These are phyloP conservation scores for Phoenix roebelenii DNA, from an alignment of 176 grass and related monocot genomes.

Conservation along the genomic window DNA sequence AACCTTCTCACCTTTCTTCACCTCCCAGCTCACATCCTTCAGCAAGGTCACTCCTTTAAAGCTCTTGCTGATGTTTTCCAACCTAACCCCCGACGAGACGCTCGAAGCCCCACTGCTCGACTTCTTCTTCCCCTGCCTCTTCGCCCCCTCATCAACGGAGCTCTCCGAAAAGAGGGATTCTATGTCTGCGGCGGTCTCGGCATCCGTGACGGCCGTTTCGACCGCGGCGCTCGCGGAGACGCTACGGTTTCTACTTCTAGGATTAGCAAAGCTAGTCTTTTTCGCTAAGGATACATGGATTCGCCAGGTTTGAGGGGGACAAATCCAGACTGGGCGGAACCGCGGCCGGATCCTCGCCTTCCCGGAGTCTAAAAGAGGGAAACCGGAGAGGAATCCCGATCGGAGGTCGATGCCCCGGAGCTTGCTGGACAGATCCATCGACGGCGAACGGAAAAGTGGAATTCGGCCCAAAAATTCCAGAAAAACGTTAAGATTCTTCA, in stretches of 20 bases:
- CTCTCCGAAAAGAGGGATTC: conserved; percentile 47
- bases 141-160: neutral
- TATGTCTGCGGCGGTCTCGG: conserved; percentile 25
- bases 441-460: too few species aligned
- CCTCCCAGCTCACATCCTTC: conserved; percentile 84
- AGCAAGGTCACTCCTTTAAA: conserved; percentile 77
- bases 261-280: neutral
- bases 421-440: conserved; percentile 61
- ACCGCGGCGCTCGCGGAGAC: conserved; percentile 25
- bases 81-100: conserved; percentile 72
- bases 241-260: conserved; percentile 20
- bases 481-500: too few species aligned
- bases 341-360: neutral
- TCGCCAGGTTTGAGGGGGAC: neutral
- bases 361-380: conserved; percentile 17
- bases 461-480: too few species aligned
- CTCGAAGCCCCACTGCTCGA: conserved; percentile 63
- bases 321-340: neutral
- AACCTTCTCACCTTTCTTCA: conserved; percentile 90
- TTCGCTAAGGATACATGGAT: conserved; percentile 7
- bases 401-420: conserved; percentile 24
- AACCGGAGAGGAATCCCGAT: conserved; percentile 22
- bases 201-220: conserved; percentile 24
- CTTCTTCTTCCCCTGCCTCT: conserved; percentile 49
- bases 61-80: conserved; percentile 71